Conservation (phyloP, 2,329 filamentous ascomycete species). For the Nigrospora osmanthi region DNA sequence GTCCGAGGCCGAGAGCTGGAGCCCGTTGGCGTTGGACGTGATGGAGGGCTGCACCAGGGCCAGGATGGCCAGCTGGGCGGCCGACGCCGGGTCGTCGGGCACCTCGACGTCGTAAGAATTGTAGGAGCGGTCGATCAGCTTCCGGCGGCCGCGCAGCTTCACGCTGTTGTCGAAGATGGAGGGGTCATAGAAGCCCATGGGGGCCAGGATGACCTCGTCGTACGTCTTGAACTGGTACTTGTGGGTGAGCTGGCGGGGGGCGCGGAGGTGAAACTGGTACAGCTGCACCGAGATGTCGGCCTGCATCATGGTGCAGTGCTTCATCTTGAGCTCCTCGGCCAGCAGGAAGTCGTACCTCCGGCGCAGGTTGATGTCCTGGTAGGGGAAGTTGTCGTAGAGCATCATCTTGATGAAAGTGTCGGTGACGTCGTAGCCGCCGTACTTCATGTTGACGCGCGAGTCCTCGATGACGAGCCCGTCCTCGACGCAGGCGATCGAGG, state of each 20-base stretch:
- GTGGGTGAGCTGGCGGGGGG: conserved; percentile 77
- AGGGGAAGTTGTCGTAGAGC: conserved; percentile 92
- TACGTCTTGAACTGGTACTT: conserved; percentile 97
- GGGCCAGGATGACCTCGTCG: conserved; percentile 89
- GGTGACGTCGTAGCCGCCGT: conserved; percentile 85
- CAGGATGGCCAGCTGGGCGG: conserved; percentile 67
- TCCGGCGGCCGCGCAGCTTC: conserved; percentile 74
- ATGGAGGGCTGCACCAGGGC: conserved; percentile 53
- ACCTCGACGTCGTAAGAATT: conserved; percentile 85
- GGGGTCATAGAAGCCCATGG: conserved; percentile 91
- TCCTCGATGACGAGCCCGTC: conserved; percentile 93
- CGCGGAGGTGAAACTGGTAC: conserved; percentile 84
- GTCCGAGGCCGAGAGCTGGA: conserved; percentile 27
- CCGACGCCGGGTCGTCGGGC: conserved; percentile 82
- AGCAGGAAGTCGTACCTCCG: conserved; percentile 87
- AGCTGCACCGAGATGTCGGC: conserved; percentile 82
- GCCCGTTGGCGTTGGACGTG: conserved; percentile 34
- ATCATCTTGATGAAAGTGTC: conserved; percentile 97
- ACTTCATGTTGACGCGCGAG: conserved; percentile 91
- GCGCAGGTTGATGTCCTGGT: conserved; percentile 85
- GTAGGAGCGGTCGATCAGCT: conserved; percentile 77
- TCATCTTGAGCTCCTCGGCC: conserved; percentile 92
- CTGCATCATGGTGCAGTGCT: conserved; percentile 86
- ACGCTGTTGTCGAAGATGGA: conserved; percentile 73
- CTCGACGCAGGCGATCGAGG: conserved; percentile 92